Evolutionary conservation across 2,329 filamentous ascomycete genomes (phyloP), one percentile per base, ranked within the genome.

Genomic region (Fonsecaea pedrosoi): DNA sequence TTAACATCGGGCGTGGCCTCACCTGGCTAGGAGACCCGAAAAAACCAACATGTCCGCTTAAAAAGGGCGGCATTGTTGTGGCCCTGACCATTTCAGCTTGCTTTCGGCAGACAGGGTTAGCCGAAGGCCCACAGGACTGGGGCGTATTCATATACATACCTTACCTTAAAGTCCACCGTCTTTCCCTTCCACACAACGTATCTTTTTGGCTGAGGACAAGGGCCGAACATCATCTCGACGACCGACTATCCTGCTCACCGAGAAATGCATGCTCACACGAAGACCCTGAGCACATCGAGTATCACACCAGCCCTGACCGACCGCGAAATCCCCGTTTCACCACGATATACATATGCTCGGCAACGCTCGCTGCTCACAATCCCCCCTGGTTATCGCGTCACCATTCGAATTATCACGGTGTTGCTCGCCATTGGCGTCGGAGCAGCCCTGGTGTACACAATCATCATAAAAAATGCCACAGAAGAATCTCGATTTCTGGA

Each of bases 391-490:
- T 56, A 62, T 35, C 35, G 38, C 21, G 60, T 62, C 25, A 12
- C 34, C 34, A 35, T 62, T 32, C 60, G 60, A 48, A 37, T 62
- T 12, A n/a, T 56, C 10, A 56, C 53, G 6, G 21, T 6, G 8
- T 40, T 34, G 10, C 34, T 55, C 34, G n/a, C 60, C 35, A 7
- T 59, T 25, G 56, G 18, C 18, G 10, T 59, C 18, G 56, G 37
- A 34, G 56, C 37, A 3, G 15, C 34, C 6, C 32, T 62, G 30
- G 35, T 18, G 15, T 62, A 62, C 50, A 25, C 30, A n/a, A 45
- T 62, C 60, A 45, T 62, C 37, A 54, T 55, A 10, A 54, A 37
- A 45, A 32, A 42, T 42, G 55, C 60, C 12, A 62, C 60, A 18
- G 21, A n/a, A 40, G 60, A 25, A 15, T 62, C 60, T 25, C 48